Base-by-base conservation (phyloP, 169 alveolate species). In the Blepharisma undulans region DNA sequence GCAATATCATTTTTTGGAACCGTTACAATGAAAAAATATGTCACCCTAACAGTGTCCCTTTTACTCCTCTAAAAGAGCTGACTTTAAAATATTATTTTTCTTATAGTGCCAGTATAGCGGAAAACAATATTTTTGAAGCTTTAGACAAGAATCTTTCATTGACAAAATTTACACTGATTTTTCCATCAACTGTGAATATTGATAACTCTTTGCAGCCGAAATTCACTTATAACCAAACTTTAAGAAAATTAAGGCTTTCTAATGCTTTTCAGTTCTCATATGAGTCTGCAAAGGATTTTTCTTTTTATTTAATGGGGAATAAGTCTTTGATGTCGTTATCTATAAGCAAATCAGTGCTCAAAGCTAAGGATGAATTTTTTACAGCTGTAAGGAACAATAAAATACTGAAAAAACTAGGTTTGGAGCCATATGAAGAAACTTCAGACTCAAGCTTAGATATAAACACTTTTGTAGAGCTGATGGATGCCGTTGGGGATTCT, bases 61-160 rank as follows among this genome's bases (percentile, higher is more conserved):
- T 74, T 29, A 74, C 80, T 74, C 80, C 80, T 74, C 80, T 74
- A 25, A 74, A 74, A 74, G 80, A 74, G 33, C 80, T 74, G 14
- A 22, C 30, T 2, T 29, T 74, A 29, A 74, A 29, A 29, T 74
- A 74, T 5, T 74, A 25, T 29, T 74, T 74, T 74, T 74, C 80
- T 22, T 74, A 74, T 29, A 25, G 48, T 25, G 80, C 33, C 30
- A 74, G 80, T 6, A 74, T 74, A 74, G 80, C 36, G 80, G 33
- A 29, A 22, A 25, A 25, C 27, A 29, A 74, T 74, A 74, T 74
- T 25, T 74, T 74, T 74, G 80, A 74, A 74, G 33, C 36, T 29
- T 29, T 74, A 25, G 80, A 74, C 80, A 74, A 74, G 10, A 74
- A 74, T 29, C 30, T 29, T 2, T 29, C 30, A 22, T 29, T 74